Conservation (phyloP, 495 filamentous ascomycete species). For the Penicillium cataractarum region DNA sequence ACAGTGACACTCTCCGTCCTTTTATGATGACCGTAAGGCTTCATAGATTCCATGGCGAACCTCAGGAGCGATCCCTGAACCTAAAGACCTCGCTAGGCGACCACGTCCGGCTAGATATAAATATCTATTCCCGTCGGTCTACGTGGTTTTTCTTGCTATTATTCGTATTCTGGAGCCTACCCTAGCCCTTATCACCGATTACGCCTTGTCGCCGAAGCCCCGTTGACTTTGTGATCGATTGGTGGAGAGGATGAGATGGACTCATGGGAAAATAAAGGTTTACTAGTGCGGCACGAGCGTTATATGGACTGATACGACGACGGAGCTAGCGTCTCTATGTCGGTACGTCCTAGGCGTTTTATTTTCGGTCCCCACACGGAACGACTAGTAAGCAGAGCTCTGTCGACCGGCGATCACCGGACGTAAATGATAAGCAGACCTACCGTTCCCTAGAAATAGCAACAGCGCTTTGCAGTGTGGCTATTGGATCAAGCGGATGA, state of each 20-base stretch:
- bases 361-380: slow-evolving; percentile 2
- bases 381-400: slow-evolving; percentile 1
- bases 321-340: slow-evolving; percentile 8
- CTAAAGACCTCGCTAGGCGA: slow-evolving; percentile 6
- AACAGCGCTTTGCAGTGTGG: slow-evolving; percentile 2
- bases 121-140: not conserved
- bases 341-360: slow-evolving; percentile 5
- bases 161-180: not conserved
- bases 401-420: not conserved
- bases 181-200: not conserved
- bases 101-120: not conserved
- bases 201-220: slow-evolving; percentile 5
- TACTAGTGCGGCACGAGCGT: slow-evolving; percentile 4
- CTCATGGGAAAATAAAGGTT: not conserved
- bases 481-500: not conserved
- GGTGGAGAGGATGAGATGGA: slow-evolving; percentile 1
- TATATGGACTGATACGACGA: slow-evolving; percentile 7
- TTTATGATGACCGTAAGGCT: slow-evolving; percentile 2
- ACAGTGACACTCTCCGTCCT: not conserved
- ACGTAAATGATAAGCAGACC: not conserved
- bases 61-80: slow-evolving; percentile 5
- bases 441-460: not conserved
- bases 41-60: not conserved
- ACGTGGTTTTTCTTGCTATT: not conserved
- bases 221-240: slow-evolving; percentile 2